A percentile compares a stretch with the other conserved stretches of the same genome.
phyloP scores from a whole-genome alignment of 1,284 basidiomycete species.

The Ceratobasidium sp. region DNA sequence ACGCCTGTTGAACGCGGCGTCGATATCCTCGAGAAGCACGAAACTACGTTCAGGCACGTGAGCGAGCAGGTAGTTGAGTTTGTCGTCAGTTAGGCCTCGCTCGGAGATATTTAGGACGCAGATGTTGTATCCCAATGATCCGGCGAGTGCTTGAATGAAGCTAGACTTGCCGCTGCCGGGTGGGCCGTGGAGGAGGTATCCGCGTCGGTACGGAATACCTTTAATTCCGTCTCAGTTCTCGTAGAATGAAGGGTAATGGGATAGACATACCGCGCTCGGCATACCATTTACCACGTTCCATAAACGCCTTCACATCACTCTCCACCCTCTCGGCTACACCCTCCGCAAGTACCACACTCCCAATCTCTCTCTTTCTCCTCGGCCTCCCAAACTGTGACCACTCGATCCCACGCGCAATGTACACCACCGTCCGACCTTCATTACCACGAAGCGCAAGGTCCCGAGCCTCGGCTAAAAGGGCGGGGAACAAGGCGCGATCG shows the following conservation, averaged over 20 bases:
- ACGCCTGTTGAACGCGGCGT: conserved; percentile 96
- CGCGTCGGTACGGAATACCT: conserved; percentile 98
- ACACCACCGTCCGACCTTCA: conserved; percentile 95
- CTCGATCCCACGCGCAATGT: conserved; percentile 95
- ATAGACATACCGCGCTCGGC: conserved; percentile 83
- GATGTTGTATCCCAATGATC: conserved; percentile 92
- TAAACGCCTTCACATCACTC: conserved; percentile 83
- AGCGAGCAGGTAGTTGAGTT: conserved; percentile 91
- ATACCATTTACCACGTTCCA: conserved; percentile 92
- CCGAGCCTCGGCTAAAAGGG: conserved; percentile 86
- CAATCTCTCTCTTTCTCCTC: conserved; percentile 84
- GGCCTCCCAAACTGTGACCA: conserved; percentile 98
- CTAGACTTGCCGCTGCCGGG: conserved; percentile 99
- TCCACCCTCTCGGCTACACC: conserved; percentile 85
- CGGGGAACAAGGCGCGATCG: conserved; percentile 83
- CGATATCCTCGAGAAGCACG: conserved; percentile 95
- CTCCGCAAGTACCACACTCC: conserved; percentile 89
- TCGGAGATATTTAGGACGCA: conserved; percentile 97
- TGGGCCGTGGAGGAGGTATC: conserved; percentile 94
- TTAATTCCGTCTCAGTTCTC: conserved; percentile 37
- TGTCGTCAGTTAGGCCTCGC: conserved; percentile 96
- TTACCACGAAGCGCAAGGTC: conserved; percentile 86
- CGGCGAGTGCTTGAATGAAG: conserved; percentile 97
- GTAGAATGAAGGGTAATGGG: not conserved
- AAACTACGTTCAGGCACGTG: conserved; percentile 94